Evolutionary conservation across 192 early-diverging fungal species (phyloP).

Genomic region (Gonapodya sp.): DNA sequence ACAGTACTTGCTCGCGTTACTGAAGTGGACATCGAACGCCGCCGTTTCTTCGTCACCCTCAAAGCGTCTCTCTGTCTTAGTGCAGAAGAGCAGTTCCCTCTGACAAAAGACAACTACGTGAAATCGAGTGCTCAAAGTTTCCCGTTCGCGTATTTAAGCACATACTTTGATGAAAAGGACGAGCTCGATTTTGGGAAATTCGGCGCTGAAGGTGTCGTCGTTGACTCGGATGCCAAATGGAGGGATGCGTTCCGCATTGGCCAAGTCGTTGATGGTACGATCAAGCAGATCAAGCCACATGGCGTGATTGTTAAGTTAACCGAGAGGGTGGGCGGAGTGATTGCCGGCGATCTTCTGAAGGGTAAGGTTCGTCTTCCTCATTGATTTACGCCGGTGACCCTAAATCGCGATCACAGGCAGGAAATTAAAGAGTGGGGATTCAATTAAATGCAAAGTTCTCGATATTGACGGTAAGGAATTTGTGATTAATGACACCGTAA

Average conservation of each 20-base stretch:
- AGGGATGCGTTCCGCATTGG: conserved; percentile 25
- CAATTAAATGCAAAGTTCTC: not conserved
- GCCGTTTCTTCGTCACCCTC: conserved; percentile 47
- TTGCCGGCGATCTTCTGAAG: not conserved
- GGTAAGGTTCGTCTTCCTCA: not conserved
- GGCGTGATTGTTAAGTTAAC: conserved; percentile 34
- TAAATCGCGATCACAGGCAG: not conserved
- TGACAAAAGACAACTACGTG: no score
- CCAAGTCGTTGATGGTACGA: conserved; percentile 31
- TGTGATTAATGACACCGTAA: not conserved
- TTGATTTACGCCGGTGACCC: not conserved
- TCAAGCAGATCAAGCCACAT: conserved; percentile 27
- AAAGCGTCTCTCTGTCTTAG: conserved; percentile 40
- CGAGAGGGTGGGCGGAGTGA: conserved; percentile 29
- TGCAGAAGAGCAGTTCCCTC: not conserved
- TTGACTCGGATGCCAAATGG: conserved; percentile 7
- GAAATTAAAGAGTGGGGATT: not conserved
- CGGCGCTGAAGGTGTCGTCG: not conserved
- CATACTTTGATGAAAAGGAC: not conserved
- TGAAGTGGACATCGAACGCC: conserved; percentile 35
- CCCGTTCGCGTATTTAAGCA: no score
- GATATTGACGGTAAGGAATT: not conserved
- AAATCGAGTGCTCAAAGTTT: no score
- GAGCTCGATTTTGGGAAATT: not conserved
- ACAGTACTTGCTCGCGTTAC: conserved; percentile 57